phyloP scores from a whole-genome alignment of 345 rosid species.

The Melaleuca quinquenervia region DNA sequence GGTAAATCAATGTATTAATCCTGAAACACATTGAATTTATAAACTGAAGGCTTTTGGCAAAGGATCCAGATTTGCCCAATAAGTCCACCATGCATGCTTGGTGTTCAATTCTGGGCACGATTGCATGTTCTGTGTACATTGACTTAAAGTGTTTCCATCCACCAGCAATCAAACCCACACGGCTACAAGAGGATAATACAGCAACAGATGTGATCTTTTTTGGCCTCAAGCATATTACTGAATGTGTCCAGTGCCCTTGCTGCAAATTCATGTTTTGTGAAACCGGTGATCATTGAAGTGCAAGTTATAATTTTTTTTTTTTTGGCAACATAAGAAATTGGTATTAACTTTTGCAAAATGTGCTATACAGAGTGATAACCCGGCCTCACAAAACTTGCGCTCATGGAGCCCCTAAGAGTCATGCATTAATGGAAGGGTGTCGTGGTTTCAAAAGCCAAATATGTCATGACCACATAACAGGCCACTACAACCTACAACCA shows the following conservation, averaged over 20 bases:
- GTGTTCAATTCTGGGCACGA: slow-evolving; percentile 60
- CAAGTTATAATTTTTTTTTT: slow-evolving; percentile 66
- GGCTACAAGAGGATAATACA: slow-evolving; percentile 60
- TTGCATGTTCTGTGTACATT: slow-evolving; percentile 28
- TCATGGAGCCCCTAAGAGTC: too few species aligned
- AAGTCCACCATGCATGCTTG: slow-evolving; percentile 65
- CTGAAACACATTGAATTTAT: slow-evolving; percentile 38
- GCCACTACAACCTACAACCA: too few species aligned
- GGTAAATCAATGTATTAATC: slow-evolving; percentile 40
- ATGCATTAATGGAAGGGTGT: too few species aligned
- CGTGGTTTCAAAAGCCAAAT: too few species aligned
- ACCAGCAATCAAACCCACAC: slow-evolving; percentile 14
- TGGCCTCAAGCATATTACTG: slow-evolving; percentile 31
- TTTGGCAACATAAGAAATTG: too few species aligned
- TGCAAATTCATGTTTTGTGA: slow-evolving; percentile 70
- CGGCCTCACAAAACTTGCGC: too few species aligned
- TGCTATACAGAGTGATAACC: too few species aligned
- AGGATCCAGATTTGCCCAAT: slow-evolving; percentile 42
- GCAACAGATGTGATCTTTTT: slow-evolving; percentile 61
- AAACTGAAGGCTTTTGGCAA: slow-evolving; percentile 40
- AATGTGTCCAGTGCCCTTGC: slow-evolving; percentile 49
- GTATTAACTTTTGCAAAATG: too few species aligned
- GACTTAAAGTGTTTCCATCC: slow-evolving; percentile 58
- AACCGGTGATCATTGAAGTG: slow-evolving; percentile 79
- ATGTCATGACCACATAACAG: too few species aligned